Evolutionary conservation across 139 green algal species (phyloP).

Genomic region (Asterochloris sp.): DNA sequence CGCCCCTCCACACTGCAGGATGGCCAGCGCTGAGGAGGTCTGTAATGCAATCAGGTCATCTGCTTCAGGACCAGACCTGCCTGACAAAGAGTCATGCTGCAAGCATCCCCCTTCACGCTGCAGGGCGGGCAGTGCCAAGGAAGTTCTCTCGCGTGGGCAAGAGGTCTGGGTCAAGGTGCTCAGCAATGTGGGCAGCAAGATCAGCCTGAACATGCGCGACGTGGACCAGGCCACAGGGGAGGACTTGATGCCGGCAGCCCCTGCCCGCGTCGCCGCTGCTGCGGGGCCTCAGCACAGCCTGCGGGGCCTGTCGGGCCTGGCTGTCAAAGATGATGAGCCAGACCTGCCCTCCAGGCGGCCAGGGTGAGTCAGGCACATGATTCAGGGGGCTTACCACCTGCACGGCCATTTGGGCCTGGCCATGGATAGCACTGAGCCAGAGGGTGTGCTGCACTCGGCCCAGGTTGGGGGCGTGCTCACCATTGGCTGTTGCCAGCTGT

Average conservation of each 20-base stretch:
- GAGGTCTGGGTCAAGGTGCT: slow-evolving; percentile 88
- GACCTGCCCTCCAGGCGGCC: slow-evolving; percentile 9
- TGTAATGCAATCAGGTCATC: too few species aligned
- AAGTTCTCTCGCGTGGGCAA: slow-evolving; percentile 59
- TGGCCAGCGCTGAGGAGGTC: too few species aligned
- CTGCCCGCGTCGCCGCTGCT: slow-evolving; percentile 1
- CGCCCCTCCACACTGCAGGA: too few species aligned
- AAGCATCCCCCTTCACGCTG: not conserved
- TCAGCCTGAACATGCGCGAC: slow-evolving; percentile 85
- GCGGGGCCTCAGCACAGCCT: slow-evolving; percentile 29
- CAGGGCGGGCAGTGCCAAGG: slow-evolving; percentile 62
- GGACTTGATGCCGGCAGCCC: slow-evolving; percentile 64
- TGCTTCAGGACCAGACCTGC: not conserved
- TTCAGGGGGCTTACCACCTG: too few species aligned
- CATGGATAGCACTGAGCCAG: too few species aligned
- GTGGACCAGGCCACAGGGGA: slow-evolving; percentile 90
- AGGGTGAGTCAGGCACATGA: too few species aligned
- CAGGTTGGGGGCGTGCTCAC: too few species aligned
- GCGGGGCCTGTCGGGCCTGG: slow-evolving; percentile 84
- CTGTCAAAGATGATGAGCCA: slow-evolving; percentile 30
- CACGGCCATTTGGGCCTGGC: too few species aligned
- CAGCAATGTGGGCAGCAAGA: slow-evolving; percentile 23
- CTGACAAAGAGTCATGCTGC: not conserved
- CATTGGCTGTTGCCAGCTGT: too few species aligned
- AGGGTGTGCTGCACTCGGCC: too few species aligned